These are phyloP conservation scores for Rhizopogon vinicolor DNA, from an alignment of 768 basidiomycete species.

Conservation along the genomic window DNA sequence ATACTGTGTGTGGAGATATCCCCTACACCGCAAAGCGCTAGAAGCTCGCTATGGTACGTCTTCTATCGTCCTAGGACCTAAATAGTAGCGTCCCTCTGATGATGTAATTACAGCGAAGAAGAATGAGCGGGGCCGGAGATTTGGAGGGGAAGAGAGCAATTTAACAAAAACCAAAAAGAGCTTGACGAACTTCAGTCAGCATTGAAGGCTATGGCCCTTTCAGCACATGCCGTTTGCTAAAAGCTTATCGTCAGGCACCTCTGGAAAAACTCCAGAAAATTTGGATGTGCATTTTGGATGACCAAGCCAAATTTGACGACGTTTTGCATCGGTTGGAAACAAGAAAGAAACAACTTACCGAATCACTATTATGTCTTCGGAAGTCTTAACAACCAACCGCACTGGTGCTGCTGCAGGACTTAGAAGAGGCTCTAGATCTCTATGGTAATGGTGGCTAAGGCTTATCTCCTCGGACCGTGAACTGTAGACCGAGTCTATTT, in stretches of 20 bases:
- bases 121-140: conserved; percentile 59
- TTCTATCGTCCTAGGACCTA: neutral
- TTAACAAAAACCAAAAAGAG: conserved; percentile 47
- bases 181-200: conserved; percentile 55
- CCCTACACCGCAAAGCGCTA: conserved; percentile 39
- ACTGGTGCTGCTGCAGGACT: conserved; percentile 60
- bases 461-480: conserved; percentile 49
- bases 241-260: conserved; percentile 42
- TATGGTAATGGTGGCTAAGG: conserved; percentile 71
- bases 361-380: conserved; percentile 71
- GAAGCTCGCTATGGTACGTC: conserved; percentile 74
- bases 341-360: conserved; percentile 62
- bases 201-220: conserved; percentile 18
- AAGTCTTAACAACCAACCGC: conserved; percentile 78
- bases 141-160: conserved; percentile 52
- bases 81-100: conserved; percentile 1
- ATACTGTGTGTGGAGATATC: conserved; percentile 23
- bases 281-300: conserved; percentile 60
- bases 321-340: conserved; percentile 68
- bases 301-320: conserved; percentile 75
- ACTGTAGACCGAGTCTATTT: too few relatives aligned
- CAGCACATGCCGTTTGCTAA: neutral
- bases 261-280: conserved; percentile 58
- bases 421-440: conserved; percentile 76
- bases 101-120: conserved; percentile 47